A percentile compares a stretch with the other conserved stretches of the same genome.
Conservation (phyloP, 2,329 filamentous ascomycete species). For the Phaeosphaeria sp. region DNA sequence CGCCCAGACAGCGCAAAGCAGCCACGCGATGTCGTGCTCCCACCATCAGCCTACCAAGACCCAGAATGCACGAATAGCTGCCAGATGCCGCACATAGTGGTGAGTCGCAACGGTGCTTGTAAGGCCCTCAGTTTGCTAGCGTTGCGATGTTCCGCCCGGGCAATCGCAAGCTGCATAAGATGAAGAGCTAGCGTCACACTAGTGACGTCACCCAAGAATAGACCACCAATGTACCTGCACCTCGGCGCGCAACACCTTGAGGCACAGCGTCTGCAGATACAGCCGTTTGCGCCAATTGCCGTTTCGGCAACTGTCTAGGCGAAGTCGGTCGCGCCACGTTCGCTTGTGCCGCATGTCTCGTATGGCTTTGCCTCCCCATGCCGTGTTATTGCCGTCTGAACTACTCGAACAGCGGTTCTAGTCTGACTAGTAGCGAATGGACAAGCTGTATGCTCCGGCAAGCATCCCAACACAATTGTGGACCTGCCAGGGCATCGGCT, state of each 20-base stretch:
- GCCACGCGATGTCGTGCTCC: slow-evolving; percentile 24
- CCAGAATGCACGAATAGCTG: slow-evolving; percentile 2
- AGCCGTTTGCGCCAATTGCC: not conserved
- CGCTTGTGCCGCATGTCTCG: not conserved
- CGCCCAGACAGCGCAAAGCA: slow-evolving; percentile 7
- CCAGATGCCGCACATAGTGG: slow-evolving; percentile 1
- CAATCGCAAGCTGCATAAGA: slow-evolving; percentile 11
- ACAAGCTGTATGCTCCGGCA: slow-evolving; percentile 17
- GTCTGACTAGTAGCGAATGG: slow-evolving; percentile 25
- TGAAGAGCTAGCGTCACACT: slow-evolving; percentile 11
- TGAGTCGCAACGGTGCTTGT: slow-evolving; percentile 9
- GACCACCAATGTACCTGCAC: not conserved
- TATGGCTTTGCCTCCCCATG: not conserved
- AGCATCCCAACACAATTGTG: slow-evolving; percentile 37
- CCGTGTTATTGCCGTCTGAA: not conserved
- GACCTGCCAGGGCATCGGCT: slow-evolving; percentile 12
- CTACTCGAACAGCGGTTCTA: slow-evolving; percentile 10
- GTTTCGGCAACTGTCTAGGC: too few species aligned
- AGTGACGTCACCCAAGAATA: slow-evolving; percentile 20
- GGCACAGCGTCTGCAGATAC: not conserved
- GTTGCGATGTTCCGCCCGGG: slow-evolving; percentile 19
- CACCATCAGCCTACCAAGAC: not conserved
- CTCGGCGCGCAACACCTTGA: not conserved
- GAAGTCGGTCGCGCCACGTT: not conserved
- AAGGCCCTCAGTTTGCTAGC: slow-evolving; percentile 7